Conservation (phyloP, 805 yeast genomes). For the Sugiyamaella floridensis region DNA sequence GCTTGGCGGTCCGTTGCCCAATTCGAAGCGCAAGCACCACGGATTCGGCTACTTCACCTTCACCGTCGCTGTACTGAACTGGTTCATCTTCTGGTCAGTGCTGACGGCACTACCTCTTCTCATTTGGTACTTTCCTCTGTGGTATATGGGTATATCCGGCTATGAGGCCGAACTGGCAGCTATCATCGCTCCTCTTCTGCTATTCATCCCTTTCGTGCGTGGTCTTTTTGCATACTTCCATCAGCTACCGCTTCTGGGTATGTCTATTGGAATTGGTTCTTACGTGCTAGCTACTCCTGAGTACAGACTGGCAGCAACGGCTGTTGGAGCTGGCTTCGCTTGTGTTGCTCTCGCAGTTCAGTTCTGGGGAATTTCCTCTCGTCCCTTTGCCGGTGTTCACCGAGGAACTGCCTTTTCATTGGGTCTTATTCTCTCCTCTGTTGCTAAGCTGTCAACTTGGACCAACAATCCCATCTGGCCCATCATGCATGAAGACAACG, state of each 20-base stretch:
- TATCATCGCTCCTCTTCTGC: constrained; percentile 47
- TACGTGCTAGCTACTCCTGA: constrained; percentile 65
- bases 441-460: constrained; percentile 65
- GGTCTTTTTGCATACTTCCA: constrained; percentile 40
- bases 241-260: constrained; percentile 47
- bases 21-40: constrained; percentile 18
- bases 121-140: constrained; percentile 95
- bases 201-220: constrained; percentile 42
- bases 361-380: constrained; percentile 34
- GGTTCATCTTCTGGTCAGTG: constrained; percentile 80
- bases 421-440: constrained; percentile 69
- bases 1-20: constrained; percentile 12
- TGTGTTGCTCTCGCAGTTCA: constrained; percentile 54
- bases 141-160: constrained; percentile 98
- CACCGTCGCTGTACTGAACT: constrained; percentile 41
- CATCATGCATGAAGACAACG: constrained; percentile 74
- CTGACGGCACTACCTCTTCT: constrained; percentile 74
- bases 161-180: constrained; percentile 68
- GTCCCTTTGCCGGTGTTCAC: constrained; percentile 31
- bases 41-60: constrained; percentile 28
- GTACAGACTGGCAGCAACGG: constrained; percentile 54
- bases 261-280: constrained; percentile 67
- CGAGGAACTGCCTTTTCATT: constrained; percentile 53
- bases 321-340: constrained; percentile 61
- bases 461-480: constrained; percentile 98